phyloP scores from a whole-genome alignment of 1,139 yeast genomes.

The Diutina neorugosa region DNA sequence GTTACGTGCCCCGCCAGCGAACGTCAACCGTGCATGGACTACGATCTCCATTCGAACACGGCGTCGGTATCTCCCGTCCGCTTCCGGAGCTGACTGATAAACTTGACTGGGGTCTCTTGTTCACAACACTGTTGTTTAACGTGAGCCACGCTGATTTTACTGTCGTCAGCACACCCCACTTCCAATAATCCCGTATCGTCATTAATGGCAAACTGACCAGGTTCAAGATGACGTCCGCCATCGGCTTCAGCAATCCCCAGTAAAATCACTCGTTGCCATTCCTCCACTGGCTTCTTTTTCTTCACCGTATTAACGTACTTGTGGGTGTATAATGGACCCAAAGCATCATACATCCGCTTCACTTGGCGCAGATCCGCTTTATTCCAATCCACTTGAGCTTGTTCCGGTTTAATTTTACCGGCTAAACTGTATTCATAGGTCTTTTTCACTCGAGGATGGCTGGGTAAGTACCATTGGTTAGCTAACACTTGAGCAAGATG shows the following conservation, averaged over 20 bases:
- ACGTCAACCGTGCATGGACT: too few relatives aligned
- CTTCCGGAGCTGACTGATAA: slow-evolving; percentile 28
- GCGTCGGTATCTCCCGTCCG: slow-evolving; percentile 24
- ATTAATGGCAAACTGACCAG: slow-evolving; percentile 29
- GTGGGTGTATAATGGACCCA: slow-evolving; percentile 49
- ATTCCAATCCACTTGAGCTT: slow-evolving; percentile 36
- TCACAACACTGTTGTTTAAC: slow-evolving; percentile 46
- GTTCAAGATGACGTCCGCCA: neutral
- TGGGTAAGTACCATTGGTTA: slow-evolving; percentile 9
- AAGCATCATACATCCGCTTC: slow-evolving; percentile 33
- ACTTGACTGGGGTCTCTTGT: slow-evolving; percentile 31
- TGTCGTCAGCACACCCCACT: slow-evolving; percentile 33
- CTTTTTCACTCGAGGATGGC: neutral
- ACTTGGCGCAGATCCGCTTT: slow-evolving; percentile 24
- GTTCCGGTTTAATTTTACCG: slow-evolving; percentile 33
- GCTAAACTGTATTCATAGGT: slow-evolving; percentile 35
- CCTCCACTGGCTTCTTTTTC: slow-evolving; percentile 17
- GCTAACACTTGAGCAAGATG: slow-evolving; percentile 37
- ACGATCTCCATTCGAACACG: neutral
- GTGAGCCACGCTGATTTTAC: slow-evolving; percentile 15
- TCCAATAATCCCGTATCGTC: slow-evolving; percentile 14
- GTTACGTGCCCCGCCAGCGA: too few relatives aligned
- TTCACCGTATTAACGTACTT: slow-evolving; percentile 20
- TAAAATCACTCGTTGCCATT: slow-evolving; percentile 35
- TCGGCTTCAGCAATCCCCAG: slow-evolving; percentile 15